Conservation (phyloP, 1,284 basidiomycete species). For the Moesziomyces globuligerus region DNA sequence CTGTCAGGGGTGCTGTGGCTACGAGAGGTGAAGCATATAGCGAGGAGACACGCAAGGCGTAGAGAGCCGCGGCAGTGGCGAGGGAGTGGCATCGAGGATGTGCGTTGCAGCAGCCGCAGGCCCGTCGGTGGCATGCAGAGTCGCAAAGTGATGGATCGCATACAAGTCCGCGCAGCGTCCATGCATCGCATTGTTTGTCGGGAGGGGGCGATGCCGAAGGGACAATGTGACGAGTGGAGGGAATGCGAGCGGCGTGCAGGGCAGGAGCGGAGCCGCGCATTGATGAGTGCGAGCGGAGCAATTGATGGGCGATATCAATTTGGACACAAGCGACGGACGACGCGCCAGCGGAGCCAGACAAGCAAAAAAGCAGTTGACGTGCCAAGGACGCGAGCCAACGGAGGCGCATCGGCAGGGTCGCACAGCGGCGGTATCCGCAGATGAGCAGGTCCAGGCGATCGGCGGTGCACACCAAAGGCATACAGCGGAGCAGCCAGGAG, state of each 20-base stretch:
- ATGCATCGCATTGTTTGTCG: constrained; percentile 36
- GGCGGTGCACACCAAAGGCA: no score
- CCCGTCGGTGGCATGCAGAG: constrained; percentile 28
- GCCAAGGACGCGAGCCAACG: constrained; percentile 27
- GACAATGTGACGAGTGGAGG: constrained; percentile 8
- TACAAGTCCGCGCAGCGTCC: constrained; percentile 10
- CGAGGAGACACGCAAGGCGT: constrained; percentile 1
- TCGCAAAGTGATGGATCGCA: constrained; percentile 12
- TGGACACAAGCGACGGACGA: constrained; percentile 10
- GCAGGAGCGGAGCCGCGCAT: not conserved
- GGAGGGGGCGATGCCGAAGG: constrained; percentile 2
- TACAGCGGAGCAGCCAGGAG: not conserved
- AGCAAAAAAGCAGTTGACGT: constrained; percentile 14
- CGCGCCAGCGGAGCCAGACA: constrained; percentile 7
- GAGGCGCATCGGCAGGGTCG: constrained; percentile 7
- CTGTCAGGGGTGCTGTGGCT: not conserved
- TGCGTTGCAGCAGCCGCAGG: constrained; percentile 19
- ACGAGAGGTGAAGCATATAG: constrained; percentile 1
- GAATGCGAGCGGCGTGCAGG: not conserved
- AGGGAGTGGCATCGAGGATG: not conserved
- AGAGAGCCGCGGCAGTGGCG: not conserved
- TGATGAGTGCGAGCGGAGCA: constrained; percentile 6
- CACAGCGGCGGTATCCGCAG: not conserved
- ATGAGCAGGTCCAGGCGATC: not conserved
- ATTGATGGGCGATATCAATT: constrained; percentile 37